A percentile compares a stretch with the other conserved stretches of the same genome.
Evolutionary conservation across 495 filamentous ascomycete genomes (phyloP).

Genomic region (Daldinia grandis): DNA sequence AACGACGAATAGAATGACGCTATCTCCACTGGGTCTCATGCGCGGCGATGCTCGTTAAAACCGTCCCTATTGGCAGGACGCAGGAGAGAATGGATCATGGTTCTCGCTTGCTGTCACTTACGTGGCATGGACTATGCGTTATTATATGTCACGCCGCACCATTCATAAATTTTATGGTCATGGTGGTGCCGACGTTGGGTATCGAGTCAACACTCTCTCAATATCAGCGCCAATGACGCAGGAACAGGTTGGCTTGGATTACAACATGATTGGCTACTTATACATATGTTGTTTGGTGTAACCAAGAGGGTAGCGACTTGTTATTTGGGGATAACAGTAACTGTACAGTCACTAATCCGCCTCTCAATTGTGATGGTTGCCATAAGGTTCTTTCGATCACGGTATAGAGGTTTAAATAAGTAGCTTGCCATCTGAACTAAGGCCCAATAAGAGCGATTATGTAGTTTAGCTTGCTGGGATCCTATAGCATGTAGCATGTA

Average conservation of each 20-base stretch:
- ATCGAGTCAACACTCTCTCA: not conserved
- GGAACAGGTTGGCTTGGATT: not conserved
- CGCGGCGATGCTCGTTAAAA: constrained; percentile 7
- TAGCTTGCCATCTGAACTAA: not conserved
- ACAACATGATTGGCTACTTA: not conserved
- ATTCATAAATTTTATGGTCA: constrained; percentile 7
- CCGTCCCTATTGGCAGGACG: constrained; percentile 22
- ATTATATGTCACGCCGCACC: not conserved
- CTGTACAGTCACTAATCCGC: not conserved
- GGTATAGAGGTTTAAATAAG: not conserved
- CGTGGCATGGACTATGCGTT: constrained; percentile 26
- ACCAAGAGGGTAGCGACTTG: not conserved
- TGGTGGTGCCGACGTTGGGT: not conserved
- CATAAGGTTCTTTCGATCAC: not conserved
- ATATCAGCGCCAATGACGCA: constrained; percentile 1
- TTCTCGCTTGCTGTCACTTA: constrained; percentile 29
- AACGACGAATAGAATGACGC: constrained; percentile 16
- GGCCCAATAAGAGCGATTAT: not conserved
- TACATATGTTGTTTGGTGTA: not conserved
- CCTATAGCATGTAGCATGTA: no score
- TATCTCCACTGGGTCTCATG: constrained; percentile 8
- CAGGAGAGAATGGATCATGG: constrained; percentile 17
- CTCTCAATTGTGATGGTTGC: not conserved
- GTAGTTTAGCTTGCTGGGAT: no score
- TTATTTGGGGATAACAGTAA: not conserved